Evolutionary conservation across 192 early-diverging fungal genomes (phyloP).

Genomic region (Oehlia diaphana): DNA sequence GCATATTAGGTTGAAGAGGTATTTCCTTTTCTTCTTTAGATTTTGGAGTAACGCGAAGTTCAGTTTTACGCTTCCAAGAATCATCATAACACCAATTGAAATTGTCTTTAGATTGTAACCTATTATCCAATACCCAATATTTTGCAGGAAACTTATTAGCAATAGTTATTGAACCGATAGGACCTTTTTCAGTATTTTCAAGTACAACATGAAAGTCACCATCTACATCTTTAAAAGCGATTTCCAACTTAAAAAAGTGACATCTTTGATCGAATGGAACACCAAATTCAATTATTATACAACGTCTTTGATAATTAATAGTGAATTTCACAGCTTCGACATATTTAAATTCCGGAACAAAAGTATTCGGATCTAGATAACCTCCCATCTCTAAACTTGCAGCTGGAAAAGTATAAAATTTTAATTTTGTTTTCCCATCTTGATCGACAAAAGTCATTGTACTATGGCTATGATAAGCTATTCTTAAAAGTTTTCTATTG

Average conservation of each 20-base stretch:
- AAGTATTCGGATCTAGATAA: slow-evolving; percentile 20
- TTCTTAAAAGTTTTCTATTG: slow-evolving; percentile 22
- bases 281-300: slow-evolving; percentile 30
- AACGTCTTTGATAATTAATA: slow-evolving; percentile 32
- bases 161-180: slow-evolving; percentile 36
- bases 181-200: background rate
- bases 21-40: background rate
- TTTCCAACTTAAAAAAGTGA: slow-evolving; percentile 29
- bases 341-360: slow-evolving; percentile 30
- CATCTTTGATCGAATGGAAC: background rate
- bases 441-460: background rate
- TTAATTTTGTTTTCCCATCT: background rate
- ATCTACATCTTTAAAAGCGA: slow-evolving; percentile 38
- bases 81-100: slow-evolving; percentile 25
- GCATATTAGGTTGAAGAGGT: slow-evolving; percentile 34
- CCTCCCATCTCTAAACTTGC: slow-evolving; percentile 31
- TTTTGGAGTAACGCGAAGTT: slow-evolving; percentile 18
- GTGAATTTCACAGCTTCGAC: background rate
- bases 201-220: slow-evolving; percentile 30
- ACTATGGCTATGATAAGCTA: slow-evolving; percentile 1
- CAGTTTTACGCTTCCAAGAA: slow-evolving; percentile 36
- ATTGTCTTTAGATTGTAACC: background rate
- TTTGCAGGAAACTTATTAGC: slow-evolving; percentile 41
- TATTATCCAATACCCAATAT: slow-evolving; percentile 38
- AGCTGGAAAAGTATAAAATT: background rate